These are phyloP conservation scores for Phragmites australis DNA, from an alignment of 176 grass and related monocot species.

Conservation along the genomic window DNA sequence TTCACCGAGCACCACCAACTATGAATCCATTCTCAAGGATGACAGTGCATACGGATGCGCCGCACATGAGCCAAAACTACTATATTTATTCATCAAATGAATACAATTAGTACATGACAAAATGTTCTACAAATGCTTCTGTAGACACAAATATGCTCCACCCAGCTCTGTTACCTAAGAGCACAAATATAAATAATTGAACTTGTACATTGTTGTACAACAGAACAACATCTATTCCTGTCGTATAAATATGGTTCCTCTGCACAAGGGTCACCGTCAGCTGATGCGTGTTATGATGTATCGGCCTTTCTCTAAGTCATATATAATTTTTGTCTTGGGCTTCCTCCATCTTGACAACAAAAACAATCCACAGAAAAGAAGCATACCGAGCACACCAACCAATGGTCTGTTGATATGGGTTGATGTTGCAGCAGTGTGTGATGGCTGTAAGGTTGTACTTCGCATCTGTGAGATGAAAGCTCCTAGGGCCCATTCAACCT, in stretches of 20 bases:
- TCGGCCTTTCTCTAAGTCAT: constrained; percentile 89
- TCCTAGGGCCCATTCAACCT: constrained; percentile 80
- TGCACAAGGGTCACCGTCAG: constrained; percentile 43
- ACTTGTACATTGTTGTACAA: constrained; percentile 55
- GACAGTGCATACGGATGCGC: too few species aligned
- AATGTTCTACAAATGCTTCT: constrained; percentile 33
- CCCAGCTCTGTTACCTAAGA: constrained; percentile 33
- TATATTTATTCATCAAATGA: constrained; percentile 15
- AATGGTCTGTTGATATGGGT: constrained; percentile 34
- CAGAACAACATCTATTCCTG: constrained; percentile 51
- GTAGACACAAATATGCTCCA: constrained; percentile 32
- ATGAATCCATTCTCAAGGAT: not conserved
- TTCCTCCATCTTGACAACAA: constrained; percentile 67
- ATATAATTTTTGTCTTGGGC: constrained; percentile 79
- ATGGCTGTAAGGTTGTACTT: constrained; percentile 3
- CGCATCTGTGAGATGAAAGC: constrained; percentile 62
- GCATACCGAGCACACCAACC: constrained; percentile 37
- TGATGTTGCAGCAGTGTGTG: not conserved
- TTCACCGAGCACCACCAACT: not conserved
- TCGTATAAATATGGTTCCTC: constrained; percentile 36
- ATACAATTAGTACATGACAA: constrained; percentile 34
- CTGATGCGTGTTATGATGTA: constrained; percentile 77
- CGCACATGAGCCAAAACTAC: not conserved
- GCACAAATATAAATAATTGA: constrained; percentile 55
- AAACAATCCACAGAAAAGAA: constrained; percentile 46